A percentile compares a stretch with the other conserved stretches of the same genome.
Evolutionary conservation across 2,329 filamentous ascomycete species (phyloP).

Genomic region (Lecanicillium sp.): DNA sequence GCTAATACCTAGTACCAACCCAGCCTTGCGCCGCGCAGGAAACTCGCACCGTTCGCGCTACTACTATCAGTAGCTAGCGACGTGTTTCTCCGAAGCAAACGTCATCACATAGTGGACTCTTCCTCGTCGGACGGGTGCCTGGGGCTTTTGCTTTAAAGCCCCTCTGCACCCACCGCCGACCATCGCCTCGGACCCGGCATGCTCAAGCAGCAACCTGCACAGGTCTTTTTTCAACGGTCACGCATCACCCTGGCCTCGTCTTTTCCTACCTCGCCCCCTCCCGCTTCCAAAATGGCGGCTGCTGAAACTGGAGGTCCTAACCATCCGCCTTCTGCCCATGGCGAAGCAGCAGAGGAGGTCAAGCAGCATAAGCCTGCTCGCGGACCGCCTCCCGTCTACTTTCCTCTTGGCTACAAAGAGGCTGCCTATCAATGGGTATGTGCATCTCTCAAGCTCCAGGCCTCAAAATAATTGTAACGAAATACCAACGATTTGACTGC

Average conservation of each 20-base stretch:
- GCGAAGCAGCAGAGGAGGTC: no score
- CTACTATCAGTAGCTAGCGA: not conserved
- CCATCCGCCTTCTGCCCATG: constrained; percentile 3
- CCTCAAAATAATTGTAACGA: no score
- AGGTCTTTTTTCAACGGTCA: constrained; percentile 31
- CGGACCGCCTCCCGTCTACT: constrained; percentile 39
- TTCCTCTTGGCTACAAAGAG: constrained; percentile 86
- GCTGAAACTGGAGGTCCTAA: constrained; percentile 20
- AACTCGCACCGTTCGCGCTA: not conserved
- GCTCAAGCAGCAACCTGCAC: constrained; percentile 34
- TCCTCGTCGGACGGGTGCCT: constrained; percentile 7
- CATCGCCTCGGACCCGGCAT: constrained; percentile 24
- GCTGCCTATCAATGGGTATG: constrained; percentile 85
- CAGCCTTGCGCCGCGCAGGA: not conserved
- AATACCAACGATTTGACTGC: not conserved
- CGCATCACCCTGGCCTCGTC: constrained; percentile 28
- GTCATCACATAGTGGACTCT: no score
- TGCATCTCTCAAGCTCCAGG: constrained; percentile 16
- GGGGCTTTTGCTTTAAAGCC: constrained; percentile 15
- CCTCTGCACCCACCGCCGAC: constrained; percentile 11
- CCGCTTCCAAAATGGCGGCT: constrained; percentile 24
- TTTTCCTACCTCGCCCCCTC: constrained; percentile 12
- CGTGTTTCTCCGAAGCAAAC: no score
- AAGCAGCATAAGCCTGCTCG: constrained; percentile 14
- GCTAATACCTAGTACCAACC: not conserved